Conservation (phyloP, 2,329 filamentous ascomycete species). For the Fusarium praegraminearum region DNA sequence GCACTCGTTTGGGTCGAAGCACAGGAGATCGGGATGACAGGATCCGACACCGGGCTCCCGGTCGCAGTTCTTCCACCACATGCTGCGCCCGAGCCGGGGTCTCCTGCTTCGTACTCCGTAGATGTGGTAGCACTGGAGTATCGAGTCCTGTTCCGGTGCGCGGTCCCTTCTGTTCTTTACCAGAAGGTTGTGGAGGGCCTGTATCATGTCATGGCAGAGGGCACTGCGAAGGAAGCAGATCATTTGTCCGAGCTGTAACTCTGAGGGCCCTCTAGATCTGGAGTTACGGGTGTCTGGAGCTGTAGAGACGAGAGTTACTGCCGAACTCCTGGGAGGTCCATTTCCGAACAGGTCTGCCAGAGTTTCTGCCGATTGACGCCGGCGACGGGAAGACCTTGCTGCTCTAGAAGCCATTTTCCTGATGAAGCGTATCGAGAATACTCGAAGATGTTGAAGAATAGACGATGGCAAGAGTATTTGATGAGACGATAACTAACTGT, state of each 20-base stretch:
- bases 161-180: not conserved
- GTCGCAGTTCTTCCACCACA: slow-evolving; percentile 1
- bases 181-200: slow-evolving; percentile 18
- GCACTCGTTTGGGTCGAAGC: slow-evolving; percentile 9
- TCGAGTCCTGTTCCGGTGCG: not conserved
- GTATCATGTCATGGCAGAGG: slow-evolving; percentile 17
- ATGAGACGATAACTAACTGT: too few species aligned
- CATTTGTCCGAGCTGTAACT: not conserved
- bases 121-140: slow-evolving; percentile 10
- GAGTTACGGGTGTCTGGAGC: too few species aligned
- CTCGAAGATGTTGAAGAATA: not conserved
- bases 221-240: not conserved
- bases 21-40: not conserved
- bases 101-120: rapidly evolving
- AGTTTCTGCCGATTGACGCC: too few species aligned
- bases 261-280: too few species aligned
- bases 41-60: not conserved
- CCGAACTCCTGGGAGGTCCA: too few species aligned
- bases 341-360: too few species aligned
- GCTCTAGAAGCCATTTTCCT: not conserved
- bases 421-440: not conserved
- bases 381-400: too few species aligned
- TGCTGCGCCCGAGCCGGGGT: not conserved
- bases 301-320: too few species aligned
- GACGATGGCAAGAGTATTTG: not conserved